Evolutionary conservation across 1,284 basidiomycete species (phyloP).

Genomic region (Paramarasmius palmivorus): DNA sequence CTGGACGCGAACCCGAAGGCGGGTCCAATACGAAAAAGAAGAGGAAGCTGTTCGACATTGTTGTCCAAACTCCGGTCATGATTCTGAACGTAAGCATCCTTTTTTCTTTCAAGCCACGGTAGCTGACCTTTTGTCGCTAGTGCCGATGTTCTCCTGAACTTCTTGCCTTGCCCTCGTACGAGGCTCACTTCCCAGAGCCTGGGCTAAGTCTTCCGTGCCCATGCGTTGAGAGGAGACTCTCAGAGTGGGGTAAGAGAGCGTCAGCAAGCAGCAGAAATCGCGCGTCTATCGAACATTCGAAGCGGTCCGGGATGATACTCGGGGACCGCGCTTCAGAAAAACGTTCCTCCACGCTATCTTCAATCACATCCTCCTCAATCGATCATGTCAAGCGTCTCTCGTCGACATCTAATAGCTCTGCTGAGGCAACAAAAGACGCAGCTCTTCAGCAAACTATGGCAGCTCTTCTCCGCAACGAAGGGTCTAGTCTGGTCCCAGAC

Average conservation of each 20-base stretch:
- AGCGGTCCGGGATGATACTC: background rate
- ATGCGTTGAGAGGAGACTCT: background rate
- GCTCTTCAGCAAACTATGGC: background rate
- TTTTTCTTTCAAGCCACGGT: slow-evolving; percentile 19
- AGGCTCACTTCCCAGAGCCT: background rate
- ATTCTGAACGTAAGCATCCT: slow-evolving; percentile 69
- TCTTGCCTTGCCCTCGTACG: slow-evolving; percentile 73
- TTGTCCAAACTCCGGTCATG: slow-evolving; percentile 82
- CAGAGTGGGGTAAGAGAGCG: background rate
- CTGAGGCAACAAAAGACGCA: background rate
- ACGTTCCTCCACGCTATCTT: background rate
- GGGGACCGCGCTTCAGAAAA: background rate
- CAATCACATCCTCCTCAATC: background rate
- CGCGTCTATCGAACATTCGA: too few relatives aligned
- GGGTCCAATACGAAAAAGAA: slow-evolving; percentile 68
- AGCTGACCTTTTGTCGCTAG: slow-evolving; percentile 33
- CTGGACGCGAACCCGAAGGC: background rate
- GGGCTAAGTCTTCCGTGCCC: background rate
- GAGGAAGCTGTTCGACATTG: slow-evolving; percentile 87
- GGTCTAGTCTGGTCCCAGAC: background rate
- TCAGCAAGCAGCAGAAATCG: too few relatives aligned
- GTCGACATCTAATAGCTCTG: background rate
- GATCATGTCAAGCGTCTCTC: background rate
- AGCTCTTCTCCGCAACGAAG: background rate
- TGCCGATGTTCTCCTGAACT: slow-evolving; percentile 81